These are phyloP conservation scores for Trichoderma sp. DNA, from an alignment of 2,329 filamentous ascomycete genomes.

Conservation along the genomic window DNA sequence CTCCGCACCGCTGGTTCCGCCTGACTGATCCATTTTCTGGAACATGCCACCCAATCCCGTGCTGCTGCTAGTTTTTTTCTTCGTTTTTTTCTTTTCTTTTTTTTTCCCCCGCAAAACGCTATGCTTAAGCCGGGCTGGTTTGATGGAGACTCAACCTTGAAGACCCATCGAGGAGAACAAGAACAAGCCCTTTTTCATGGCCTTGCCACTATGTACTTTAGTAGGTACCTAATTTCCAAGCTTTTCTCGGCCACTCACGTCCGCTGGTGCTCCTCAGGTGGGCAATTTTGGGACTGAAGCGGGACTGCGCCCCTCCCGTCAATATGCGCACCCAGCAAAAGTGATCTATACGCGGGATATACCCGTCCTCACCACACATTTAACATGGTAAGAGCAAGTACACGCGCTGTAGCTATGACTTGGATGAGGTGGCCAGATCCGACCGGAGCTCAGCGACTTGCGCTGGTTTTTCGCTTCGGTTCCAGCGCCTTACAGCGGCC, in stretches of 20 bases:
- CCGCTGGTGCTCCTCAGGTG: slow-evolving; percentile 1
- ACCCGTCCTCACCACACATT: background rate
- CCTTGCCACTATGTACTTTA: background rate
- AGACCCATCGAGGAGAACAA: no score
- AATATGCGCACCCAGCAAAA: background rate
- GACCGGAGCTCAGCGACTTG: slow-evolving; percentile 1
- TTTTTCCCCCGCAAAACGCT: slow-evolving; percentile 22
- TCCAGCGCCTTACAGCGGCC: slow-evolving; percentile 3
- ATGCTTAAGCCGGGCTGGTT: background rate
- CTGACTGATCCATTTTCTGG: background rate
- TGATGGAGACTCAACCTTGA: background rate
- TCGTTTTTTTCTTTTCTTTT: background rate
- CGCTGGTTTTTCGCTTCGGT: background rate
- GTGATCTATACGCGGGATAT: background rate
- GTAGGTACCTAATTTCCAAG: background rate
- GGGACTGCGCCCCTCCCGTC: background rate
- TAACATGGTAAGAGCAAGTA: fast-evolving
- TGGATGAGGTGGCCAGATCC: background rate
- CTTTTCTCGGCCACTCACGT: background rate
- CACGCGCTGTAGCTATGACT: fast-evolving
- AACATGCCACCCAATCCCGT: background rate
- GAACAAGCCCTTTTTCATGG: background rate
- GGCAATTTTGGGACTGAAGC: background rate
- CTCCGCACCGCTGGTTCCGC: background rate
- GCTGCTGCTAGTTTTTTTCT: background rate